These are phyloP conservation scores for Lepiota brunneoincarnata DNA, from an alignment of 768 basidiomycete genomes.

Conservation along the genomic window DNA sequence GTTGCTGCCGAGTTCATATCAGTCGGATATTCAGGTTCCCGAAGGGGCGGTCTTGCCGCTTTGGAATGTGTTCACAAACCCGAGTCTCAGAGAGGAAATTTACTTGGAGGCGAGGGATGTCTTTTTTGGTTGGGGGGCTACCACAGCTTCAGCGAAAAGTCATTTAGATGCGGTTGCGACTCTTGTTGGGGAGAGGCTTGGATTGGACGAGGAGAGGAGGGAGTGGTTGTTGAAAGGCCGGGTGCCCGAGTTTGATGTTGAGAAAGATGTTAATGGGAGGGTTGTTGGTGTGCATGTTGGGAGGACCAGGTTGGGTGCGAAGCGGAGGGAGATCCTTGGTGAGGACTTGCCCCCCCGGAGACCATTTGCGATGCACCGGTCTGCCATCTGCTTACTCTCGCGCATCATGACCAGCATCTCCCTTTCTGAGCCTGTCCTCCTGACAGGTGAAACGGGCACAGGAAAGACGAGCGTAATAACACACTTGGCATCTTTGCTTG, in stretches of 20 bases:
- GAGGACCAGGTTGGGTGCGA: constrained; percentile 54
- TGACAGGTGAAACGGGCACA: constrained; percentile 99
- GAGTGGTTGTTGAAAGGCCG: constrained; percentile 68
- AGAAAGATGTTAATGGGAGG: constrained; percentile 65
- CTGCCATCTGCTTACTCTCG: constrained; percentile 76
- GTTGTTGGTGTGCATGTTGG: constrained; percentile 59
- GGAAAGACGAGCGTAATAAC: constrained; percentile 95
- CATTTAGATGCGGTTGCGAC: constrained; percentile 49
- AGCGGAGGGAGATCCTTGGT: constrained; percentile 25
- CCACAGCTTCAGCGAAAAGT: constrained; percentile 48
- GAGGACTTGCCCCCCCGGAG: constrained; percentile 36
- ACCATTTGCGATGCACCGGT: constrained; percentile 88
- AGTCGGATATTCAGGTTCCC: constrained; percentile 35
- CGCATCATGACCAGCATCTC: constrained; percentile 74
- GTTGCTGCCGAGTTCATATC: constrained; percentile 50
- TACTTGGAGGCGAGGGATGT: constrained; percentile 87
- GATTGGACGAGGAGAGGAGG: constrained; percentile 65
- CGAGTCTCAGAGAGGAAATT: constrained; percentile 80
- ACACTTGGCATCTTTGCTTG: constrained; percentile 78
- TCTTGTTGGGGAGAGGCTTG: constrained; percentile 59
- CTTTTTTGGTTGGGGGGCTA: constrained; percentile 76
- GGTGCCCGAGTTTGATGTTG: constrained; percentile 63
- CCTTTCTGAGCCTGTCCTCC: constrained; percentile 77
- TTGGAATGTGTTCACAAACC: constrained; percentile 59
- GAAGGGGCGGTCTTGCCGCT: constrained; percentile 26